A percentile compares a stretch with the other conserved stretches of the same genome.
phyloP scores from a whole-genome alignment of 768 basidiomycete genomes.

The Leccinum barrowsii region DNA sequence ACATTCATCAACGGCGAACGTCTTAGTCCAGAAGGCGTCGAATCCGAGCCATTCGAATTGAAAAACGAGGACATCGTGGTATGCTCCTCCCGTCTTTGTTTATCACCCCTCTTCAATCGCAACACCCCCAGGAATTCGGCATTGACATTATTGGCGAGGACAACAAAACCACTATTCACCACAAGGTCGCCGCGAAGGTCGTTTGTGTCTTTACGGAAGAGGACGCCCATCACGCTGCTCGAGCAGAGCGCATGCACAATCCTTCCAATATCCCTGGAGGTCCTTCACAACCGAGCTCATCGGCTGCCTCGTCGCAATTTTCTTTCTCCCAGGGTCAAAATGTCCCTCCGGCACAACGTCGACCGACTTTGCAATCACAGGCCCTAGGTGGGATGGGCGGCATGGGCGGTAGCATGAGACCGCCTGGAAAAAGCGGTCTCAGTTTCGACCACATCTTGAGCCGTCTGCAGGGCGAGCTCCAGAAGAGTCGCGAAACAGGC shows the following conservation, averaged over 20 bases:
- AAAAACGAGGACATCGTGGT: conserved; percentile 96
- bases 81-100: conserved; percentile 33
- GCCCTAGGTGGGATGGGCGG: conserved; percentile 70
- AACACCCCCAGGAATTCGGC: conserved; percentile 79
- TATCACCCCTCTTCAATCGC: conserved; percentile 5
- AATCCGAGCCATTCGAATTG: conserved; percentile 90
- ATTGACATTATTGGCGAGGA: conserved; percentile 99
- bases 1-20: conserved; percentile 98
- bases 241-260: conserved; percentile 64
- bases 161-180: conserved; percentile 96
- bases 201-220: conserved; percentile 84
- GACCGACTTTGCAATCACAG: conserved; percentile 57
- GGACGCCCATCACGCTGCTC: conserved; percentile 73
- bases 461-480: conserved; percentile 88
- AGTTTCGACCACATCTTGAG: conserved; percentile 91
- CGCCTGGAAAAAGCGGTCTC: conserved; percentile 79
- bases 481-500: conserved; percentile 92
- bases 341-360: conserved; percentile 42
- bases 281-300: conserved; percentile 35
- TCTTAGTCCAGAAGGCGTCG: conserved; percentile 82
- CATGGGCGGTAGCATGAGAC: conserved; percentile 67
- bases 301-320: conserved; percentile 32
- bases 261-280: conserved; percentile 26
- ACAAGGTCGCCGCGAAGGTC: conserved; percentile 96
- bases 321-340: conserved; percentile 39